Evolutionary conservation across 495 filamentous ascomycete genomes (phyloP).

Genomic region (Aspergillus baeticus): DNA sequence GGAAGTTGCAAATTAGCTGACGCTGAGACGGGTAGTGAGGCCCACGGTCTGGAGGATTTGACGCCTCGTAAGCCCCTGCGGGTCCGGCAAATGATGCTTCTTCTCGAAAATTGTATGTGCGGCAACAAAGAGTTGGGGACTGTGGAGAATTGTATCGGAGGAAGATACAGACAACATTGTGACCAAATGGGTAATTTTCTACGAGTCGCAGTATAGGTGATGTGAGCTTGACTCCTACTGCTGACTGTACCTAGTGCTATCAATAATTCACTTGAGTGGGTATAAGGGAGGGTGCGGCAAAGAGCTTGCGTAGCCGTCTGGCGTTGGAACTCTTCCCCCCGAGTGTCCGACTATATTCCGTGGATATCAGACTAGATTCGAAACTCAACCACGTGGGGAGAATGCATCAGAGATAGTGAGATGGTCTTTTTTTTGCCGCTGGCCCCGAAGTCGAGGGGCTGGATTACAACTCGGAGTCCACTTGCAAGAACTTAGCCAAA

Average conservation of each 20-base stretch:
- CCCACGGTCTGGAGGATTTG: too few species aligned
- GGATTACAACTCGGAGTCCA: neutral
- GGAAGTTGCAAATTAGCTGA: too few species aligned
- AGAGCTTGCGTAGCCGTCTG: neutral
- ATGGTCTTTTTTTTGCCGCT: neutral
- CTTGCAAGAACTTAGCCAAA: neutral
- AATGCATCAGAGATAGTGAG: neutral
- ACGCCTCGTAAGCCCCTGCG: too few species aligned
- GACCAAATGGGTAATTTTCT: too few species aligned
- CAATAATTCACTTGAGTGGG: neutral
- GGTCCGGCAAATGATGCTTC: too few species aligned
- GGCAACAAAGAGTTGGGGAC: too few species aligned
- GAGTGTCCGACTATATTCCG: neutral
- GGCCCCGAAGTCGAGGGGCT: neutral
- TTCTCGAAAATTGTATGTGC: too few species aligned
- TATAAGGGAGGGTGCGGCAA: neutral
- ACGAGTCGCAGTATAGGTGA: too few species aligned
- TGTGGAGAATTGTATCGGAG: too few species aligned
- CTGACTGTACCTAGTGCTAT: neutral
- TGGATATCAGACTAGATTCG: neutral
- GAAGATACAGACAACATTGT: too few species aligned
- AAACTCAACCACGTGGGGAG: slow-evolving; percentile 14
- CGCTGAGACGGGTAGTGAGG: too few species aligned
- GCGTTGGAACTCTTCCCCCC: neutral
- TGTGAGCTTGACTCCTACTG: too few species aligned